These are phyloP conservation scores for Chrysoporthe cubensis DNA, from an alignment of 2,329 filamentous ascomycete genomes.

Conservation along the genomic window DNA sequence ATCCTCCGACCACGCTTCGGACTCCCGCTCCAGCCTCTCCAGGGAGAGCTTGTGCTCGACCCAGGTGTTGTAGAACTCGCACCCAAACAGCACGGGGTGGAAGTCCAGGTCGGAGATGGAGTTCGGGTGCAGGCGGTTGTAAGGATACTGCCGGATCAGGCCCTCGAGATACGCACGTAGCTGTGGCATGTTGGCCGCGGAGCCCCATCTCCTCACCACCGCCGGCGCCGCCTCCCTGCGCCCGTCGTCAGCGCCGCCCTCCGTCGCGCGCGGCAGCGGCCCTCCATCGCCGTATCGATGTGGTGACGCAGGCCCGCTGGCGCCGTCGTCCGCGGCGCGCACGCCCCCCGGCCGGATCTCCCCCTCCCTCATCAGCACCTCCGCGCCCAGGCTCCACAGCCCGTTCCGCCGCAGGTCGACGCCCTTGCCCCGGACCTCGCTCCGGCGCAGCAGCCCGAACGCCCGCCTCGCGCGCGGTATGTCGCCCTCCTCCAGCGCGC, in stretches of 20 bases:
- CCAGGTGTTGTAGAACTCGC: constrained; percentile 79
- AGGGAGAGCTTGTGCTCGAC: constrained; percentile 57
- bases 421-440: constrained; percentile 51
- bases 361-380: constrained; percentile 73
- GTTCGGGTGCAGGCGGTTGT: constrained; percentile 63
- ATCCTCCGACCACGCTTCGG: constrained; percentile 42
- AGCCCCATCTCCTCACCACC: constrained; percentile 44
- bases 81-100: constrained; percentile 77
- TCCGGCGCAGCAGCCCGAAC: constrained; percentile 73
- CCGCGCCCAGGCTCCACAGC: constrained; percentile 83
- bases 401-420: constrained; percentile 72
- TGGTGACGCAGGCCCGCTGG: not conserved
- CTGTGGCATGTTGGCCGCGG: constrained; percentile 48
- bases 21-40: constrained; percentile 39
- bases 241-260: constrained; percentile 23
- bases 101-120: constrained; percentile 73
- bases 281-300: constrained; percentile 17
- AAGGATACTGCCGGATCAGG: constrained; percentile 77
- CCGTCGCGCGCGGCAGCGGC: not conserved
- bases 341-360: constrained; percentile 34
- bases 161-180: constrained; percentile 71
- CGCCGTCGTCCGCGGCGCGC: constrained; percentile 27
- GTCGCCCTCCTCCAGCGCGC: constrained; percentile 71
- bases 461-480: constrained; percentile 73
- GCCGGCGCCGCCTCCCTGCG: constrained; percentile 22